Conservation (phyloP, 257 asterid genomes). For the Solanum gracilifrons region DNA sequence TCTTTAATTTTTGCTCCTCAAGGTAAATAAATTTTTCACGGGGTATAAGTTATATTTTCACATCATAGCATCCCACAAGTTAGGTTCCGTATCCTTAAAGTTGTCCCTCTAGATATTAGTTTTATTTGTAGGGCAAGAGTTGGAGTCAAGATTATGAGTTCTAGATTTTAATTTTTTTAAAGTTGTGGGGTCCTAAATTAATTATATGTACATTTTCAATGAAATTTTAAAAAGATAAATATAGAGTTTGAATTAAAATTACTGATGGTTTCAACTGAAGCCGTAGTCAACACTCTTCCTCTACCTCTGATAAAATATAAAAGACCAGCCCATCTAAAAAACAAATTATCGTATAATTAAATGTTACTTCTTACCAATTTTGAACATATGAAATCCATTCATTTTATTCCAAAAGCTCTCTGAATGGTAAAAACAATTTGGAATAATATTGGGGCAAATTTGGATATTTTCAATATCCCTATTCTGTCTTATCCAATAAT, state of each 20-base stretch:
- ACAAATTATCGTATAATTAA: too few relatives aligned
- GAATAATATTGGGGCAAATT: not conserved
- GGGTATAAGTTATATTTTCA: not conserved
- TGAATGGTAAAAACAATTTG: not conserved
- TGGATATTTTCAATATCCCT: not conserved
- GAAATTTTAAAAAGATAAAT: not conserved
- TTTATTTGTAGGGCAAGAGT: not conserved
- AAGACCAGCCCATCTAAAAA: not conserved
- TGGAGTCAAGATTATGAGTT: not conserved
- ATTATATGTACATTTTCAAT: not conserved
- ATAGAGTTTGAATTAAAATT: not conserved
- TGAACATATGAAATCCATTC: not conserved
- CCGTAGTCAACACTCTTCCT: not conserved
- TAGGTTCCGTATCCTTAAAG: not conserved
- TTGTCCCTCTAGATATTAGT: not conserved
- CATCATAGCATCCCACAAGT: not conserved
- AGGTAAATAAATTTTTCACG: not conserved
- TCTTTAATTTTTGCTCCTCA: not conserved
- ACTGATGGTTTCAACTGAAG: not conserved
- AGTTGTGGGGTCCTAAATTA: not conserved
- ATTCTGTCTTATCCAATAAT: conserved; percentile 21
- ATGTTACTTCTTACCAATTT: not conserved
- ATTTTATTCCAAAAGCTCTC: not conserved
- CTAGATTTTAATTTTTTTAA: not conserved
- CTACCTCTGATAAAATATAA: not conserved